Evolutionary conservation across 2,329 filamentous ascomycete genomes (phyloP).

Genomic region (Dactylella cylindrospora): DNA sequence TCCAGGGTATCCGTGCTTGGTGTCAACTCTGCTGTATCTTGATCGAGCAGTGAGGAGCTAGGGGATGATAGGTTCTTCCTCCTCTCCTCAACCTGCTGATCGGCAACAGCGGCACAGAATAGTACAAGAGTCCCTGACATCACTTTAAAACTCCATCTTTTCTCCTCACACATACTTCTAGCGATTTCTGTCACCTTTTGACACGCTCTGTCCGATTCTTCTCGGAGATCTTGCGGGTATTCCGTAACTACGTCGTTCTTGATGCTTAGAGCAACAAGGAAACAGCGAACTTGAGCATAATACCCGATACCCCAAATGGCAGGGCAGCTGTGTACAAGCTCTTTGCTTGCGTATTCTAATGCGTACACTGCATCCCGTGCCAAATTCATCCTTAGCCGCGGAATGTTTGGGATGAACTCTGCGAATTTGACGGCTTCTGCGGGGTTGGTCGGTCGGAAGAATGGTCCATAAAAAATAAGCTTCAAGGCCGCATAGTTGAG

Average conservation of each 20-base stretch:
- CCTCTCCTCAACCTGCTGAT: too few relatives aligned
- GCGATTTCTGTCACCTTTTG: constrained; percentile 45
- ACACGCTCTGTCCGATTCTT: constrained; percentile 40
- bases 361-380: constrained; percentile 44
- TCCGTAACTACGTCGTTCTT: constrained; percentile 45
- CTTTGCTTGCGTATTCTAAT: constrained; percentile 44
- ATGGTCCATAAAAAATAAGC: constrained; percentile 46
- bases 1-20: constrained; percentile 6
- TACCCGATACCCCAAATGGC: constrained; percentile 47
- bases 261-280: constrained; percentile 46
- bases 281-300: constrained; percentile 46
- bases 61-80: constrained; percentile 22
- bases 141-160: constrained; percentile 46
- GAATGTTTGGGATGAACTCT: constrained; percentile 38
- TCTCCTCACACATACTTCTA: constrained; percentile 46
- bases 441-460: constrained; percentile 43
- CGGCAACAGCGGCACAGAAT: constrained; percentile 38
- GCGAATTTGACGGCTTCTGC: constrained; percentile 40
- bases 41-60: too few relatives aligned
- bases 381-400: constrained; percentile 31
- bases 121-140: constrained; percentile 47
- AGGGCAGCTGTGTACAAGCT: constrained; percentile 45
- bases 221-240: constrained; percentile 41
- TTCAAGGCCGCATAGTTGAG: constrained; percentile 45
- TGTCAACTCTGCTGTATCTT: constrained; percentile 23